Evolutionary conservation across 2,329 filamentous ascomycete genomes (phyloP).

Genomic region (Fusarium sororula): DNA sequence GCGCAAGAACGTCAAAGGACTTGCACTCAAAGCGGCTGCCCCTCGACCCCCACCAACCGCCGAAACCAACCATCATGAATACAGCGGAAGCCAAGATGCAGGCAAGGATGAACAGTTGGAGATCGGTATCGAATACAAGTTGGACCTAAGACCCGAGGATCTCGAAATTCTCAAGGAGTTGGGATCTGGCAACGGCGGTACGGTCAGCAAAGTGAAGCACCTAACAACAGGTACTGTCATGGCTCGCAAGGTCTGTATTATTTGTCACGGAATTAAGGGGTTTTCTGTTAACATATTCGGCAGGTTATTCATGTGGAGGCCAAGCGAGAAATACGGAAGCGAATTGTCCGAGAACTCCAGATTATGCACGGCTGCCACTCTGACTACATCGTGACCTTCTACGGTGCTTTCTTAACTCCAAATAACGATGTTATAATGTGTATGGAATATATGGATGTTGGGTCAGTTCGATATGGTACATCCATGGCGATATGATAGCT

Average conservation of each 20-base stretch:
- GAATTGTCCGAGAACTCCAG: conserved; percentile 95
- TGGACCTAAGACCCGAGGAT: conserved; percentile 92
- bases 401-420: conserved; percentile 95
- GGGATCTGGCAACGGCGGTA: conserved; percentile 95
- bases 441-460: conserved; percentile 99
- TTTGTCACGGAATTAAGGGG: not conserved
- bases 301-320: conserved; percentile 98
- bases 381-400: conserved; percentile 96
- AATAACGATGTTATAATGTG: conserved; percentile 99
- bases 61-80: conserved; percentile 72
- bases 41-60: conserved; percentile 77
- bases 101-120: conserved; percentile 75
- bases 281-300: conserved; percentile 22
- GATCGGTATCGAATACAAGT: conserved; percentile 96
- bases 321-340: conserved; percentile 95
- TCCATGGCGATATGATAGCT: not conserved
- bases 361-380: conserved; percentile 99
- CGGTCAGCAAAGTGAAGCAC: conserved; percentile 97
- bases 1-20: conserved; percentile 98
- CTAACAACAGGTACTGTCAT: conserved; percentile 94
- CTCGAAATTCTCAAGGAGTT: conserved; percentile 93
- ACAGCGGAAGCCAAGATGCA: conserved; percentile 66
- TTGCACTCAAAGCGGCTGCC: conserved; percentile 83
- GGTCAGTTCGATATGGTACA: conserved; percentile 66
- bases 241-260: conserved; percentile 84